Conservation (phyloP, 495 filamentous ascomycete genomes). For the Xylaria castorea region DNA sequence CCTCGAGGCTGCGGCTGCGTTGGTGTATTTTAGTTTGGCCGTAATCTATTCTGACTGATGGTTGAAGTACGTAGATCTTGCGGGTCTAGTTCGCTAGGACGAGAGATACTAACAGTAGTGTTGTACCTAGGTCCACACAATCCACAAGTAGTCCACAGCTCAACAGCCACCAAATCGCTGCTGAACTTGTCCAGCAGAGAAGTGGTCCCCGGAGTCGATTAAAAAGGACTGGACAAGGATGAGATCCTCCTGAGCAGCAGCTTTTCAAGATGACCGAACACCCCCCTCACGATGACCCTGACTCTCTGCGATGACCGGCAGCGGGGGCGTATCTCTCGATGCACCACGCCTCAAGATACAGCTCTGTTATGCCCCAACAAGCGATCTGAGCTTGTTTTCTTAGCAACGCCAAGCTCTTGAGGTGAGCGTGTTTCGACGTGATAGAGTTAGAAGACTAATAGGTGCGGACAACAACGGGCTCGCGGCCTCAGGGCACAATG, state of each 20-base stretch:
- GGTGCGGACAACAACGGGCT: not conserved
- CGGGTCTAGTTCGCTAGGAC: constrained; percentile 20
- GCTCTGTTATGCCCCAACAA: constrained; percentile 5
- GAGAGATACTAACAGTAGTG: constrained; percentile 34
- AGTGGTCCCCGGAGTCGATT: constrained; percentile 30
- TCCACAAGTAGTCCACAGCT: constrained; percentile 27
- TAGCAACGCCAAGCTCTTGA: not conserved
- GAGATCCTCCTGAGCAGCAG: constrained; percentile 27
- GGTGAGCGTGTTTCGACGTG: not conserved
- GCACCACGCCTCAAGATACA: constrained; percentile 16
- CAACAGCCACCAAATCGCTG: constrained; percentile 38
- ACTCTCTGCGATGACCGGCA: constrained; percentile 25
- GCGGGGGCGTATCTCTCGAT: constrained; percentile 11
- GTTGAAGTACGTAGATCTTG: constrained; percentile 38
- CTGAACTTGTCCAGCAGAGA: constrained; percentile 29
- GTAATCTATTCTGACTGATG: constrained; percentile 38
- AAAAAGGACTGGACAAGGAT: constrained; percentile 21
- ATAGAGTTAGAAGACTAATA: not conserved
- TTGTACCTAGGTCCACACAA: constrained; percentile 34
- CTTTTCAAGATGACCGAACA: constrained; percentile 14
- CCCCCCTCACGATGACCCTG: constrained; percentile 27
- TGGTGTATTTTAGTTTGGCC: constrained; percentile 45
- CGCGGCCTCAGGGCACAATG: too few relatives aligned
- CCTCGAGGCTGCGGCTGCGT: constrained; percentile 41
- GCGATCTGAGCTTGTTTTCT: not conserved